These are phyloP conservation scores for Ashbya aceris DNA, from an alignment of 1,139 yeast species.

Conservation along the genomic window DNA sequence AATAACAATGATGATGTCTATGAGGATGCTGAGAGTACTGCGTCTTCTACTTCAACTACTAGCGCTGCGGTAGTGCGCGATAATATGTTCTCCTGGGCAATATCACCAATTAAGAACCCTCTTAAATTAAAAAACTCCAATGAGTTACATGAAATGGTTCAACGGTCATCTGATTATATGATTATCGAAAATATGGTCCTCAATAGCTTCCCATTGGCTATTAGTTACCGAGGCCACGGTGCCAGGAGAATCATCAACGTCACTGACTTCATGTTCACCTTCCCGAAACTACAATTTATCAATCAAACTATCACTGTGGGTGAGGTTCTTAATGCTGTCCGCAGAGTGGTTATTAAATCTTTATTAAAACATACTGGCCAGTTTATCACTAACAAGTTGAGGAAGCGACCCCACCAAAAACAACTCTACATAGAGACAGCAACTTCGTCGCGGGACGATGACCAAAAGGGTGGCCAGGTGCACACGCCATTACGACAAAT, in stretches of 20 bases:
- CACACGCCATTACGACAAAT: conserved; percentile 15
- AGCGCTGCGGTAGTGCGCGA: background rate
- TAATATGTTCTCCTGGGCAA: background rate
- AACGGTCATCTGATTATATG: conserved; percentile 48
- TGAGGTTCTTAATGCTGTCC: conserved; percentile 45
- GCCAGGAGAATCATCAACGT: conserved; percentile 51
- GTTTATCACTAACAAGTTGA: conserved; percentile 47
- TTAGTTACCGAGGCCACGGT: conserved; percentile 55
- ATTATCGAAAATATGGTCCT: conserved; percentile 44
- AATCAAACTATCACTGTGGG: conserved; percentile 44
- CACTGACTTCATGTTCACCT: conserved; percentile 42
- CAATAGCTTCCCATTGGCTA: conserved; percentile 39
- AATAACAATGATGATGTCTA: conserved; percentile 10
- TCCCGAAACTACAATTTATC: conserved; percentile 45
- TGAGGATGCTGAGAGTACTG: conserved; percentile 5
- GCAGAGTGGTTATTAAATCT: conserved; percentile 43
- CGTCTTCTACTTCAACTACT: background rate
- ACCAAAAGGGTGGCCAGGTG: background rate
- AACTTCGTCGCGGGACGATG: background rate
- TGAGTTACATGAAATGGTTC: conserved; percentile 47
- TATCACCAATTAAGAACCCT: background rate
- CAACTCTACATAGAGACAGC: too few species aligned
- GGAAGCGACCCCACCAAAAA: conserved; percentile 12
- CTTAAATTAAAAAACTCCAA: background rate
- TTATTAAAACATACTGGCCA: conserved; percentile 51